Conservation (phyloP, 768 basidiomycete genomes). For the Auricularia auricula-judae region DNA sequence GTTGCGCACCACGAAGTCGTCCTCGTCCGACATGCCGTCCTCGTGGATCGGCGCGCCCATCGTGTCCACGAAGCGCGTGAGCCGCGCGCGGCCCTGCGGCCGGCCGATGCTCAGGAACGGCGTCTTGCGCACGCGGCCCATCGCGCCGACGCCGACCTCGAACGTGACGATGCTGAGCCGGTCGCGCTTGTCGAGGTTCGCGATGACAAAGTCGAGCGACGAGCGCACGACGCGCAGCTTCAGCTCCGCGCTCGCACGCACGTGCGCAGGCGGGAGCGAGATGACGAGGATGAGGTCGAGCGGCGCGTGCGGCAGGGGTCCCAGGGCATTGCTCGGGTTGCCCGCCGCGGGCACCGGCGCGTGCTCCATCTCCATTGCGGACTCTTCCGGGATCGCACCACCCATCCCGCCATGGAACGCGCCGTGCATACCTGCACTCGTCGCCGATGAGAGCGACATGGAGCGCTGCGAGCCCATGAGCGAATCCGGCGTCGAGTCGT, state of each 20-base stretch:
- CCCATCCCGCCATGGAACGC: neutral
- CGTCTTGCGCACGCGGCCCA: slow-evolving; percentile 81
- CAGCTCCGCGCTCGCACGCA: slow-evolving; percentile 66
- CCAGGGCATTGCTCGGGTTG: slow-evolving; percentile 69
- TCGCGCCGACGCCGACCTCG: slow-evolving; percentile 78
- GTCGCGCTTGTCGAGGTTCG: slow-evolving; percentile 65
- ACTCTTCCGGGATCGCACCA: neutral
- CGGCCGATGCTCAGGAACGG: slow-evolving; percentile 75
- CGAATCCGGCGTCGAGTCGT: slow-evolving; percentile 19
- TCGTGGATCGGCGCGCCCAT: slow-evolving; percentile 26
- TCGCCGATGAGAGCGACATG: slow-evolving; percentile 1
- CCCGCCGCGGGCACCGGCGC: slow-evolving; percentile 19
- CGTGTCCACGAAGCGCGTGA: slow-evolving; percentile 72
- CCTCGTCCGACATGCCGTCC: slow-evolving; percentile 28
- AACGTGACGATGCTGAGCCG: slow-evolving; percentile 87
- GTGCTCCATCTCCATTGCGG: neutral
- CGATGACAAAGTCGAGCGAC: slow-evolving; percentile 77
- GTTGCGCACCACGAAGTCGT: slow-evolving; percentile 55
- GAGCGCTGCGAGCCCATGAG: slow-evolving; percentile 3
- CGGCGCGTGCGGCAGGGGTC: slow-evolving; percentile 74
- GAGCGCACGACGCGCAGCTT: slow-evolving; percentile 84
- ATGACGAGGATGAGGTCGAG: slow-evolving; percentile 89
- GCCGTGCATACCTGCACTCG: neutral
- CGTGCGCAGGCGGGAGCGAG: slow-evolving; percentile 65
- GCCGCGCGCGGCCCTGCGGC: slow-evolving; percentile 52